Evolutionary conservation across 768 basidiomycete species (phyloP), one percentile per base, ranked within the genome.

Genomic region (Leucosporidium creatinivorum): DNA sequence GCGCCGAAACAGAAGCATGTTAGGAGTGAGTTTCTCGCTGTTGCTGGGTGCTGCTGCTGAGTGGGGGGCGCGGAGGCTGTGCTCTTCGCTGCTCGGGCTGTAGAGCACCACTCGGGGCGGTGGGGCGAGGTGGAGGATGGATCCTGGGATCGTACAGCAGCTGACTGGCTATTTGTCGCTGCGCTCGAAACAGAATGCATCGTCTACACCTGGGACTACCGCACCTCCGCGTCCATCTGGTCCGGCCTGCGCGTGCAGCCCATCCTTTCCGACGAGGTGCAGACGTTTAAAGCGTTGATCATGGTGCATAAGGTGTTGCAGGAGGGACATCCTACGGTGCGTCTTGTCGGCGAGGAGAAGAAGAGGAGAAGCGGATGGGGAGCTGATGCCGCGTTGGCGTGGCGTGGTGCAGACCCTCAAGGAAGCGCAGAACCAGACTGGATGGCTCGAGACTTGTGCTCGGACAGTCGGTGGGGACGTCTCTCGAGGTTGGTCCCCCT

Each of bases 1-100:
- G 94, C 96, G 7, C 96, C 96, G 12, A 99, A 99, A 79, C 93
- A 97, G 84, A 99, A 99, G 77, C 96, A 99, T 77, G 96, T 99
- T 75, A 86, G 96, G 78, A 98, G 94, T 97, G 80, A 78, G 88
- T 83, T 52, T 62, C 56, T 51, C 62, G 33, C 10, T 18, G 31
- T 55, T n/a, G n/a, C n/a, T n/a, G 17, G 9, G 12, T 47, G 21
- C 4, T 19, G 47, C 12, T 4, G 52, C 19, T 3, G 63, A 36
- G 28, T 3, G 48, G 55, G 26, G 26, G 9, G 52, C 52, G 56
- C n/a, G 12, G 17, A 57, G 31, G 31, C 56, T 36, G 56, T 13
- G 19, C 5, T 17, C 6, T 0, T 44, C 8, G 39, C 5, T 17
- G 19, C 1, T 44, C 8, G 39, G 13, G 39, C 15, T 44, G 39